These are phyloP conservation scores for Diaporthe destruens DNA, from an alignment of 2,329 filamentous ascomycete species.

Conservation along the genomic window DNA sequence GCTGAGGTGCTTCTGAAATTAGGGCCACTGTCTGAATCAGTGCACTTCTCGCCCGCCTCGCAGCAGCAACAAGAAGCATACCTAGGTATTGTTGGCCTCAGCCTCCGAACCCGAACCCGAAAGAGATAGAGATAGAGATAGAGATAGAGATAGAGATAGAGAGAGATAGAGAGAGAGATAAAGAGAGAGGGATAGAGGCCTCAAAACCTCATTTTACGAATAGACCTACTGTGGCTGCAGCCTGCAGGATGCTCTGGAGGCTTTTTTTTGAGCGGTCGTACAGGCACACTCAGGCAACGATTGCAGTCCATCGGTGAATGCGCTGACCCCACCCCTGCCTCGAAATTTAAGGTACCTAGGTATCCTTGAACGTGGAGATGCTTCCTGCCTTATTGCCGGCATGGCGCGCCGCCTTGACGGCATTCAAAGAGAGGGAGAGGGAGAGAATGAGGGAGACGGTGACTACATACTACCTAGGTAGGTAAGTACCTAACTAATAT, in stretches of 20 bases:
- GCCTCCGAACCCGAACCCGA: conserved; percentile 3
- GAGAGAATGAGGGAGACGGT: too few relatives aligned
- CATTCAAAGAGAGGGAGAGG: not conserved
- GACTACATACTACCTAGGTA: too few relatives aligned
- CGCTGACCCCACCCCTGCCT: conserved; percentile 26
- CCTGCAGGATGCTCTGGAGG: not conserved
- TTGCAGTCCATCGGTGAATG: conserved; percentile 22
- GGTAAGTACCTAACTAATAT: too few relatives aligned
- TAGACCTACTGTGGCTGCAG: too few relatives aligned
- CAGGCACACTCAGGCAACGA: conserved; percentile 26
- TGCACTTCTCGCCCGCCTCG: conserved; percentile 10
- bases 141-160: too few relatives aligned
- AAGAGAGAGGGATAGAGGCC: not conserved
- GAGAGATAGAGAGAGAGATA: too few relatives aligned
- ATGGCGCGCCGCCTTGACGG: conserved; percentile 13
- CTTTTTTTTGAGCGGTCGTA: conserved; percentile 13
- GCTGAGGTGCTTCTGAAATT: conserved; percentile 33
- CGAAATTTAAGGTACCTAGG: conserved; percentile 23
- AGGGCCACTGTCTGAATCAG: conserved; percentile 30
- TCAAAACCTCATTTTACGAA: too few relatives aligned
- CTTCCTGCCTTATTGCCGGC: conserved; percentile 26
- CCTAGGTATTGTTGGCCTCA: conserved; percentile 17
- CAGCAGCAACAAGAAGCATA: conserved; percentile 5
- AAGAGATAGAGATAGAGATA: too few relatives aligned
- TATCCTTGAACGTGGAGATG: conserved; percentile 25